Conservation (phyloP, 768 basidiomycete genomes). For the Boletellus ananas region DNA sequence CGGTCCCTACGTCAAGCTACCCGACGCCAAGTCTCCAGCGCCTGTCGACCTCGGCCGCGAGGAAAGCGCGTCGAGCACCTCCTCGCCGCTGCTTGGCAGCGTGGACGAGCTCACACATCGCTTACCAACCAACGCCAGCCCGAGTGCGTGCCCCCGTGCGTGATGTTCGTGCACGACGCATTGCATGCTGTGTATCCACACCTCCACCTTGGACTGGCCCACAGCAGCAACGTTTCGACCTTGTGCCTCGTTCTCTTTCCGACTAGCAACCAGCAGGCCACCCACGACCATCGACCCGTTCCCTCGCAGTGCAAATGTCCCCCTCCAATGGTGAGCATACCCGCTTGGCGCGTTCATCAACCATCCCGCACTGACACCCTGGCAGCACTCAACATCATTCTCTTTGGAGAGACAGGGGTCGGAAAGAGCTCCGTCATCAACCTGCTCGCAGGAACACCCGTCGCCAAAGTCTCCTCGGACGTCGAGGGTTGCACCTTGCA, state of each 20-base stretch:
- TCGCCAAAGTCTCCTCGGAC: conserved; percentile 32
- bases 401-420: conserved; percentile 31
- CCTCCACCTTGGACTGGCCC: conserved; percentile 9
- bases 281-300: too few species aligned
- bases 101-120: too few species aligned
- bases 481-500: conserved; percentile 34
- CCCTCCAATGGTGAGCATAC: conserved; percentile 14
- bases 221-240: conserved; percentile 1
- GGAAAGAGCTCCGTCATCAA: conserved; percentile 46
- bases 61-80: too few species aligned
- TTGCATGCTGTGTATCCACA: conserved; percentile 19
- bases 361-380: neutral
- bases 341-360: neutral
- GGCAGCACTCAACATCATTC: conserved; percentile 25
- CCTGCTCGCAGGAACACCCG: conserved; percentile 31
- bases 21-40: too few species aligned
- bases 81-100: too few species aligned
- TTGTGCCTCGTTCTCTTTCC: conserved; percentile 1
- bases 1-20: too few species aligned
- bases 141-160: neutral
- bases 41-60: too few species aligned
- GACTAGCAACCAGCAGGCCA: conserved; percentile 2
- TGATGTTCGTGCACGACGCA: conserved; percentile 11
- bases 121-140: neutral
- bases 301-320: conserved; percentile 10